Evolutionary conservation across 257 asterid species (phyloP).

Genomic region (Striga asiatica): DNA sequence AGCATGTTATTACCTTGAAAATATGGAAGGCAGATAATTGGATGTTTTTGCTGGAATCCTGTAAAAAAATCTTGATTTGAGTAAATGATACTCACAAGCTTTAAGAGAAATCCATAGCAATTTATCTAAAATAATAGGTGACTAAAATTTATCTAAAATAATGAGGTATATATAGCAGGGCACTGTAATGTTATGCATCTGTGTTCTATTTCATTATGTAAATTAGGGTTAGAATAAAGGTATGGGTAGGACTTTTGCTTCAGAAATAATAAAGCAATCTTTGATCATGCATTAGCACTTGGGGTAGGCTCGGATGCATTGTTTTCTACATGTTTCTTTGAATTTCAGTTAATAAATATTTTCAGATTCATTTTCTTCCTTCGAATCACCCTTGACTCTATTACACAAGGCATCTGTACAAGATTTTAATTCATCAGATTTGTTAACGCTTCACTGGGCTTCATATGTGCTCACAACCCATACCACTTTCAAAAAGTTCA

Average conservation of each 20-base stretch:
- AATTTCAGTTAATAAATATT: too few species aligned
- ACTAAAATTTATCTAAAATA: slow-evolving; percentile 1
- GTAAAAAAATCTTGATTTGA: slow-evolving; percentile 20
- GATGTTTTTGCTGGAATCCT: slow-evolving; percentile 96
- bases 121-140: slow-evolving; percentile 5
- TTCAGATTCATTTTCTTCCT: too few species aligned
- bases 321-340: too few species aligned
- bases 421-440: neutral
- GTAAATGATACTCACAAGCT: slow-evolving; percentile 8
- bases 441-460: neutral
- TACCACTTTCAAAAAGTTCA: neutral
- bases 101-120: neutral
- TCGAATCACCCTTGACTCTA: too few species aligned
- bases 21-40: slow-evolving; percentile 92
- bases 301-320: too few species aligned
- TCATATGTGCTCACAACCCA: neutral
- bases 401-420: neutral
- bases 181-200: too few species aligned
- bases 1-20: slow-evolving; percentile 59
- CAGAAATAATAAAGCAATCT: too few species aligned
- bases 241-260: too few species aligned
- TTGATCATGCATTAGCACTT: too few species aligned
- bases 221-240: too few species aligned
- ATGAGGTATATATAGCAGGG: too few species aligned
- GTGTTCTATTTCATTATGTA: too few species aligned